phyloP scores from a whole-genome alignment of 768 basidiomycete genomes.

The Boletus vermiculosoides region DNA sequence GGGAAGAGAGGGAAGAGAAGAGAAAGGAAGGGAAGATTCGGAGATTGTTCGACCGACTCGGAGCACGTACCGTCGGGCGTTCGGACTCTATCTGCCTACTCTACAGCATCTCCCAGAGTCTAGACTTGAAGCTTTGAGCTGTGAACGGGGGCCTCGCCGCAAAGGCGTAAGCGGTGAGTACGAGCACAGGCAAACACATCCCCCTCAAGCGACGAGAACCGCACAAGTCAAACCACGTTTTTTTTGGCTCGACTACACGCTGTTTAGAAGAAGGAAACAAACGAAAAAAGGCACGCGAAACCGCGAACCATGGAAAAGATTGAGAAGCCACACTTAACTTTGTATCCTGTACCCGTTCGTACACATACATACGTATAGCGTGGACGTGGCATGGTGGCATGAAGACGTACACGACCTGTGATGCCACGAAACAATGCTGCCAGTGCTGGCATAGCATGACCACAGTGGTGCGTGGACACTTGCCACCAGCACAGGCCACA shows the following conservation, averaged over 20 bases:
- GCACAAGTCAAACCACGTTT: neutral
- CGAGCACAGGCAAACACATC: neutral
- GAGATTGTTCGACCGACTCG: neutral
- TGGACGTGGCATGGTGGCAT: neutral
- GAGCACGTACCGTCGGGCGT: neutral
- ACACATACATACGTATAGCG: neutral
- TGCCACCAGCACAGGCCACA: neutral
- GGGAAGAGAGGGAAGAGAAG: neutral
- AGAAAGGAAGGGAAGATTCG: neutral
- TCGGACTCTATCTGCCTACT: neutral
- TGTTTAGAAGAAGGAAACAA: neutral
- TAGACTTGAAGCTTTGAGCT: neutral
- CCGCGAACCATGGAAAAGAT: neutral
- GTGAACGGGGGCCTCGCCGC: too few species aligned
- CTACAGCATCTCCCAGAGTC: neutral
- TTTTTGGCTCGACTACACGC: neutral
- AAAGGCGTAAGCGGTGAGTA: neutral
- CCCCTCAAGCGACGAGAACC: neutral
- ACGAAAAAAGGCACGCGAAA: neutral
- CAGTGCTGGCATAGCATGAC: neutral
- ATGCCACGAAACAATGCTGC: neutral
- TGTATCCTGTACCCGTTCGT: neutral
- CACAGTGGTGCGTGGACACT: neutral
- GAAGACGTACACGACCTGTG: neutral
- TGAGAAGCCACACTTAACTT: neutral